A percentile compares a stretch with the other conserved stretches of the same genome.
These are phyloP conservation scores for Przewalskia tangutica DNA, from an alignment of 257 asterid species.

Conservation along the genomic window DNA sequence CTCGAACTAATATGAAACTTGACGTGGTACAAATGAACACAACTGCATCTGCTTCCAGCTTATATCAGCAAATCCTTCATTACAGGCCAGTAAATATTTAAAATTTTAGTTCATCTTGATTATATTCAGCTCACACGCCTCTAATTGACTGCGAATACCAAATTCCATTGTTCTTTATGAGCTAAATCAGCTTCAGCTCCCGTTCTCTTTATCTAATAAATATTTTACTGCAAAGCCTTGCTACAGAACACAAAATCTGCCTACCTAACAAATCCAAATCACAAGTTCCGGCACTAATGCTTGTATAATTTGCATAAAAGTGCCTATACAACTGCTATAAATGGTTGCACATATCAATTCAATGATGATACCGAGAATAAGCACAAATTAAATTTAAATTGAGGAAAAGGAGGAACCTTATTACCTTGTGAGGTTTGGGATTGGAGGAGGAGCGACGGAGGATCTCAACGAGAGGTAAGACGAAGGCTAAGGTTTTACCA, in stretches of 20 bases:
- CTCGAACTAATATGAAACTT: neutral
- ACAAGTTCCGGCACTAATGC: neutral
- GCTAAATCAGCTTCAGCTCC: neutral
- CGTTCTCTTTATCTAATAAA: neutral
- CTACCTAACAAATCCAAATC: neutral
- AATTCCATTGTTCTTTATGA: neutral
- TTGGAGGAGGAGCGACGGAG: constrained; percentile 55
- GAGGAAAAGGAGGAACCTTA: neutral
- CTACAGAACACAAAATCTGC: neutral
- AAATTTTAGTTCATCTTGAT: neutral
- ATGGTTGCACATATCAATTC: no score
- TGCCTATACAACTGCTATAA: neutral
- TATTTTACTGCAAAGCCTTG: neutral
- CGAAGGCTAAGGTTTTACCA: constrained; percentile 83
- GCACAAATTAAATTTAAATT: no score
- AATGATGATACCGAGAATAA: no score
- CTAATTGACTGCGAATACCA: neutral
- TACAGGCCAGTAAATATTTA: neutral
- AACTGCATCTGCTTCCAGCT: neutral
- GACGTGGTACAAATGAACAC: neutral
- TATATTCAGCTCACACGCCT: neutral
- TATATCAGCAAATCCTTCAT: neutral
- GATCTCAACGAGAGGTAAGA: constrained; percentile 76
- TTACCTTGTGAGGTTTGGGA: constrained; percentile 77
- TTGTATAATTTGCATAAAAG: neutral